These are phyloP conservation scores for Sporothrix pseudoabietina DNA, from an alignment of 2,329 filamentous ascomycete species.

Conservation along the genomic window DNA sequence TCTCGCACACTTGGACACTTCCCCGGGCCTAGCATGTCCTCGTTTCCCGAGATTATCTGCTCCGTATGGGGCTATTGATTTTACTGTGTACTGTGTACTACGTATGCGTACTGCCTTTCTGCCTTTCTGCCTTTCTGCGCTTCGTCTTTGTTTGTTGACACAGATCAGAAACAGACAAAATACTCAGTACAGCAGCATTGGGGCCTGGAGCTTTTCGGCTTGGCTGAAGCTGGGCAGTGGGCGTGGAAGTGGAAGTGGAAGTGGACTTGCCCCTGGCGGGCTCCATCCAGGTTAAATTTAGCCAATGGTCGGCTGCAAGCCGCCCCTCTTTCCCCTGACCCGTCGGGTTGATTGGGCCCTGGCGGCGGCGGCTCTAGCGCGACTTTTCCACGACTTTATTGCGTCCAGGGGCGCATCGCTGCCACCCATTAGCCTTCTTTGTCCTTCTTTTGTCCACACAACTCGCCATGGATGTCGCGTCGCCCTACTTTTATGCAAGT, in stretches of 20 bases:
- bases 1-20: neutral
- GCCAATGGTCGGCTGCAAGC: conserved; percentile 13
- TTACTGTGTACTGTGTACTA: neutral
- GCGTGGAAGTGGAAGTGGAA: neutral
- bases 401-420: neutral
- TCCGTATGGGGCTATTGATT: no score
- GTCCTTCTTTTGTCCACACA: neutral
- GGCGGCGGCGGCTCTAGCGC: conserved; percentile 14
- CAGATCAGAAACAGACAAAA: neutral
- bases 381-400: conserved; percentile 16
- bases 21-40: neutral
- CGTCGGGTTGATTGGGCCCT: conserved; percentile 18
- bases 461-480: conserved; percentile 24
- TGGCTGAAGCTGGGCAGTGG: neutral
- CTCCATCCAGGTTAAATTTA: conserved; percentile 13
- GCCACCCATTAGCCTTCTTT: neutral
- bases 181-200: neutral
- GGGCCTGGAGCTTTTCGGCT: neutral
- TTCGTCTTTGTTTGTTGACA: conserved; percentile 11
- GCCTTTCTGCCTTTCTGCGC: neutral
- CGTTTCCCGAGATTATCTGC: neutral
- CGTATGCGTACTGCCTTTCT: no score
- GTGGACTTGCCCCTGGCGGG: conserved; percentile 5
- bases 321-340: conserved; percentile 23
- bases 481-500: neutral